Evolutionary conservation across 176 grass and related monocot genomes (phyloP).

Genomic region (Bromus sterilis): DNA sequence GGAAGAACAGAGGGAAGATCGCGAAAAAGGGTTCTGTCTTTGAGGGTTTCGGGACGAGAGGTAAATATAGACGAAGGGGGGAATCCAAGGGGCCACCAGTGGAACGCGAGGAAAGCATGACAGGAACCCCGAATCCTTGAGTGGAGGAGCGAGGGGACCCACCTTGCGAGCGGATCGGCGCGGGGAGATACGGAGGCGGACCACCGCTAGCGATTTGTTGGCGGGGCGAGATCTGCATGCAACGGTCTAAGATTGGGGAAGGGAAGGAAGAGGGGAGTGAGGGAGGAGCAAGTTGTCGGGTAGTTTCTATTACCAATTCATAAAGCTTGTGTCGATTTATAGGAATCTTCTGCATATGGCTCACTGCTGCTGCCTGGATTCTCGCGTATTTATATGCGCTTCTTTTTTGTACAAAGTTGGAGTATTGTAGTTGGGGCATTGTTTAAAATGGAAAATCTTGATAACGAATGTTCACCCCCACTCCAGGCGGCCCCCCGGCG

Average conservation of each 20-base stretch:
- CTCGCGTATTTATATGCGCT: neutral
- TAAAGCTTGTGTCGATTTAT: slow-evolving; percentile 11
- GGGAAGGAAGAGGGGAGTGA: neutral
- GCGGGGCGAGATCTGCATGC: slow-evolving; percentile 17
- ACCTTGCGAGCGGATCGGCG: slow-evolving; percentile 10
- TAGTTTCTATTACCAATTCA: slow-evolving; percentile 21
- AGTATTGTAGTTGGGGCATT: neutral
- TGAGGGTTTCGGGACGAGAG: no score
- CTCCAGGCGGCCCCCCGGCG: no score
- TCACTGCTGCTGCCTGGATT: neutral
- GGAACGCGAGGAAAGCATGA: no score
- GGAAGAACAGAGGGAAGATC: no score
- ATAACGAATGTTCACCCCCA: neutral
- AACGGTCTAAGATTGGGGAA: neutral
- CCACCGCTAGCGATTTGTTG: neutral
- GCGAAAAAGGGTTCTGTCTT: no score
- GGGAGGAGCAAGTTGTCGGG: slow-evolving; percentile 27
- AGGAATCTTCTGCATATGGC: neutral
- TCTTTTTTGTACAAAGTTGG: neutral
- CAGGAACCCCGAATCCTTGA: no score
- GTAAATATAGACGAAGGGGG: no score
- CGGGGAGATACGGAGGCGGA: neutral
- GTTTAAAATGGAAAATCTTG: neutral
- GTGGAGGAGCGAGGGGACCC: neutral
- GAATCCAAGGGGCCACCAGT: no score